Percentiles rank a stretch among this genome's conserved stretches.
phyloP scores from a whole-genome alignment of 768 basidiomycete species.

The Mycena capillaripes region DNA sequence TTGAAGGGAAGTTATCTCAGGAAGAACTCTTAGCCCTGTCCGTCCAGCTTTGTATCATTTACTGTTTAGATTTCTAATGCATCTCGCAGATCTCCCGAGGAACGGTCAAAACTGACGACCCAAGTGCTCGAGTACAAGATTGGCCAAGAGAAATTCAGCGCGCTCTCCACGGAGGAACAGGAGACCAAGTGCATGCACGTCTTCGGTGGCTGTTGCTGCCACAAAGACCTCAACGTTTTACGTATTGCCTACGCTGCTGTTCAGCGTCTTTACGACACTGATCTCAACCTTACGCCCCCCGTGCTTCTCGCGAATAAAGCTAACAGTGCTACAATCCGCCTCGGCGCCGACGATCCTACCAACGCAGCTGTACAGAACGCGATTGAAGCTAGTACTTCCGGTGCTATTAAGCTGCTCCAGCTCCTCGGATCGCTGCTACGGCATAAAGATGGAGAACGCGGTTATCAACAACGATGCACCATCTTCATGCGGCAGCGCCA shows the following conservation, averaged over 20 bases:
- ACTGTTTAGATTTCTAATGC: no score
- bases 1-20: not conserved
- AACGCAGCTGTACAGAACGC: conserved; percentile 24
- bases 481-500: conserved; percentile 34
- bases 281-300: conserved; percentile 20
- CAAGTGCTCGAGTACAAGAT: no score
- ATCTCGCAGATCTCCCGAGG: not conserved
- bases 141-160: no score
- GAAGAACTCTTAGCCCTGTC: not conserved
- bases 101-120: not conserved
- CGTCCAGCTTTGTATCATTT: not conserved
- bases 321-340: conserved; percentile 39
- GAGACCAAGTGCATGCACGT: conserved; percentile 29
- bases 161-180: no score
- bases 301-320: conserved; percentile 43
- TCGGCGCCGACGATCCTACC: conserved; percentile 15
- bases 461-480: conserved; percentile 16
- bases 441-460: conserved; percentile 39
- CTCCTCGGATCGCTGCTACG: conserved; percentile 43
- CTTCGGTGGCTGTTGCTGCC: conserved; percentile 46
- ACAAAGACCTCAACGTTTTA: conserved; percentile 48
- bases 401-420: conserved; percentile 36
- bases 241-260: conserved; percentile 36
- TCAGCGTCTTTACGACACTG: not conserved
- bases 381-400: not conserved